A percentile compares a stretch with the other conserved stretches of the same genome.
Conservation (phyloP, 257 asterid species). For the Ligustrum vulgare region DNA sequence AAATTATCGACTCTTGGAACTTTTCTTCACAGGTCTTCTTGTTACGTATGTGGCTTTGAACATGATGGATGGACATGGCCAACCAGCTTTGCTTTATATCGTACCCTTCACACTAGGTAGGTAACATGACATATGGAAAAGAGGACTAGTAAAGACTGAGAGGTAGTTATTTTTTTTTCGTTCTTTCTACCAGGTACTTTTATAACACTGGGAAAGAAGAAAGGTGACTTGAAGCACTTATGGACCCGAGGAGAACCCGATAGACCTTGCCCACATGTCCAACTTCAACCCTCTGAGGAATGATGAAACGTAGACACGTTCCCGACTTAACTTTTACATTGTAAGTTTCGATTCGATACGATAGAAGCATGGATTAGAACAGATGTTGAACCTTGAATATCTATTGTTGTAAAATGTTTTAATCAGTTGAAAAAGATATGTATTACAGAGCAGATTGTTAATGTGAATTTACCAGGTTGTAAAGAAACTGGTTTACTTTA, state of each 20-base stretch:
- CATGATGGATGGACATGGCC: conserved; percentile 98
- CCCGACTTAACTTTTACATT: neutral
- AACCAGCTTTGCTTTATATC: conserved; percentile 95
- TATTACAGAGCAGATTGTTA: neutral
- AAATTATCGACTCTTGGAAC: neutral
- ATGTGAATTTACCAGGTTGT: neutral
- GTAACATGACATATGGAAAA: neutral
- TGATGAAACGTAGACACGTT: neutral
- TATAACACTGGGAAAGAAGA: conserved; percentile 65
- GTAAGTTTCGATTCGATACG: neutral
- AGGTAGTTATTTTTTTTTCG: too few relatives aligned
- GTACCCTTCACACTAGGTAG: conserved; percentile 98
- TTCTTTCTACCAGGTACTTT: conserved; percentile 90
- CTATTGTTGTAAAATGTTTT: neutral
- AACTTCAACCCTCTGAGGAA: conserved; percentile 31
- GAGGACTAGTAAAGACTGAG: neutral
- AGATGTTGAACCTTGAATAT: neutral
- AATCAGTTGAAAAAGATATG: neutral
- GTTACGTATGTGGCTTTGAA: conserved; percentile 86
- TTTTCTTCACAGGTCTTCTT: conserved; percentile 63
- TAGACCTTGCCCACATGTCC: conserved; percentile 76
- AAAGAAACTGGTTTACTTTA: neutral
- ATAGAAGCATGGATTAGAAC: neutral
- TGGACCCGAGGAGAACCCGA: conserved; percentile 93
- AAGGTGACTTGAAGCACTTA: conserved; percentile 75